phyloP scores from a whole-genome alignment of 768 basidiomycete species.

The Rhodotorula taiwanensis region DNA sequence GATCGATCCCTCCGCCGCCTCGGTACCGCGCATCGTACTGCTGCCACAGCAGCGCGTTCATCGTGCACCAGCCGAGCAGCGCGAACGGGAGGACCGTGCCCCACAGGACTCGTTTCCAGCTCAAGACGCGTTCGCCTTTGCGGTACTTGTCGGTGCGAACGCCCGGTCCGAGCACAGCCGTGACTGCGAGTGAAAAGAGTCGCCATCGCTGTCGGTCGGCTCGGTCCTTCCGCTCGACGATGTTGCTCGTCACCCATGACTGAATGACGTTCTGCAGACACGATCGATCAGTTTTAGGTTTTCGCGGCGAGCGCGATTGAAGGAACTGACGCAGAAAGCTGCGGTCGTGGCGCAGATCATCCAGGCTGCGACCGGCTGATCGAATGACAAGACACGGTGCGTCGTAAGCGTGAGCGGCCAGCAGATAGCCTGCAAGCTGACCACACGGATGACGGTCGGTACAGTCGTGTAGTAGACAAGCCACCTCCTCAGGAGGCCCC shows the following conservation, averaged over 20 bases:
- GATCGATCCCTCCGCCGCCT: conserved; percentile 31
- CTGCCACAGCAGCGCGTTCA: conserved; percentile 26
- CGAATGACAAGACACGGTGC: conserved; percentile 63
- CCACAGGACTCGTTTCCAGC: conserved; percentile 34
- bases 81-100: conserved; percentile 31
- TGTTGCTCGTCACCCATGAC: conserved; percentile 93
- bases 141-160: conserved; percentile 37
- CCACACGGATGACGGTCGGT: conserved; percentile 79
- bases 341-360: conserved; percentile 84
- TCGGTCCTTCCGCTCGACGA: conserved; percentile 48
- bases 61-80: conserved; percentile 28
- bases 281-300: no score
- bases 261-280: conserved; percentile 64
- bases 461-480: conserved; percentile 79
- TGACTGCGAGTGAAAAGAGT: conserved; percentile 19
- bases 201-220: conserved; percentile 24
- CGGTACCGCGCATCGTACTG: conserved; percentile 31
- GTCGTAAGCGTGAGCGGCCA: conserved; percentile 90
- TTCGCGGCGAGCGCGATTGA: not conserved
- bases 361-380: conserved; percentile 80
- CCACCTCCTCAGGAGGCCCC: conserved; percentile 85
- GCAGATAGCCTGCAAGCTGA: conserved; percentile 90
- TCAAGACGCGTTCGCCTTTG: conserved; percentile 31
- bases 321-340: conserved; percentile 50
- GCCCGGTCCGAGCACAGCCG: conserved; percentile 30